Conservation (phyloP, 2,329 filamentous ascomycete genomes). For the Neophaeococcomyces aloes region DNA sequence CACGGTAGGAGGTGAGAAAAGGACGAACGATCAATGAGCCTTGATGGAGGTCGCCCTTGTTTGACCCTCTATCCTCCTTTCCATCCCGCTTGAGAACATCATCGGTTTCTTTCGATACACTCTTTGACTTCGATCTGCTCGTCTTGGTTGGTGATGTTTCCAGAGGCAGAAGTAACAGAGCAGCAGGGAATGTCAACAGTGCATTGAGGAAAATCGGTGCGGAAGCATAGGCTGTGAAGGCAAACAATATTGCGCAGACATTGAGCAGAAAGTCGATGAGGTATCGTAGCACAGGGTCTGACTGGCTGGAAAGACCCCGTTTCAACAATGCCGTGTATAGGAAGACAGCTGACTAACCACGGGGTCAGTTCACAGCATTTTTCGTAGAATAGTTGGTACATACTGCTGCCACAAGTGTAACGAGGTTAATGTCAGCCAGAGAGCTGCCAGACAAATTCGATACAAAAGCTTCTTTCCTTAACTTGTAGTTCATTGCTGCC, state of each 20-base stretch:
- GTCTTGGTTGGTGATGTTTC: neutral
- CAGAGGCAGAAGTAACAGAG: constrained; percentile 39
- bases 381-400: constrained; percentile 26
- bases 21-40: constrained; percentile 59
- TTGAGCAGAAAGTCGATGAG: constrained; percentile 80
- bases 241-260: constrained; percentile 68
- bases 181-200: constrained; percentile 61
- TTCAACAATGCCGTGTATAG: constrained; percentile 85
- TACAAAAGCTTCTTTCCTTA: constrained; percentile 89
- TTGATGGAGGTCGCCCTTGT: constrained; percentile 1
- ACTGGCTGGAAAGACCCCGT: constrained; percentile 71
- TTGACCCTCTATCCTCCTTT: constrained; percentile 6
- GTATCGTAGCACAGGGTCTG: constrained; percentile 57
- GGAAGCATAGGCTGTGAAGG: constrained; percentile 73
- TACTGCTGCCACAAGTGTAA: constrained; percentile 79
- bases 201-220: constrained; percentile 62
- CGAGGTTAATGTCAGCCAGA: constrained; percentile 74
- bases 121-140: constrained; percentile 12
- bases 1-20: constrained; percentile 85
- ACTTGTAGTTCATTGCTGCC: constrained; percentile 59
- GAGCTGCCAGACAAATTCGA: constrained; percentile 78
- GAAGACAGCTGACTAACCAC: constrained; percentile 59
- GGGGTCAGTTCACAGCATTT: constrained; percentile 10
- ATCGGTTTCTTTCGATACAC: constrained; percentile 8
- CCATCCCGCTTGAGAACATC: too few species aligned